These are phyloP conservation scores for Pezizomycotina sp. DNA, from an alignment of 2,329 filamentous ascomycete genomes.

Conservation along the genomic window DNA sequence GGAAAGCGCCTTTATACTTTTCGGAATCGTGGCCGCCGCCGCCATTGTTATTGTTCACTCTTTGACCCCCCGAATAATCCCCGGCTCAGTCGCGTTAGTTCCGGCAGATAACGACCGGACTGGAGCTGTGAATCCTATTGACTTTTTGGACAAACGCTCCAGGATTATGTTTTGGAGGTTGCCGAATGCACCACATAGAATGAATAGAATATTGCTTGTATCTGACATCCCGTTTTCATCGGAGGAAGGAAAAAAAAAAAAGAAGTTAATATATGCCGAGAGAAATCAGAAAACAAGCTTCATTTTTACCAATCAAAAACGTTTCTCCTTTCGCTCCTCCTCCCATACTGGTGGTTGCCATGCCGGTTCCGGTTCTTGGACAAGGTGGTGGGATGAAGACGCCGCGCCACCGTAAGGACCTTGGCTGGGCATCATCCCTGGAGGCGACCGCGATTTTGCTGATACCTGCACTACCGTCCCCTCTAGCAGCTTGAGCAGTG, in stretches of 20 bases:
- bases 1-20: too few species aligned
- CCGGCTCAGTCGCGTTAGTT: too few species aligned
- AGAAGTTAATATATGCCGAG: background rate
- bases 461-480: constrained; percentile 86
- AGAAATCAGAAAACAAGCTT: background rate
- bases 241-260: too few species aligned
- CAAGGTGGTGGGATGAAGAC: constrained; percentile 19
- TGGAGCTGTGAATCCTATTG: constrained; percentile 81
- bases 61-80: too few species aligned
- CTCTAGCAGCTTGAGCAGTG: constrained; percentile 86
- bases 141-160: constrained; percentile 67
- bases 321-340: constrained; percentile 22
- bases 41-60: too few species aligned
- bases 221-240: constrained; percentile 41
- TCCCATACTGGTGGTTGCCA: constrained; percentile 4
- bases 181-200: constrained; percentile 89
- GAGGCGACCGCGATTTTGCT: constrained; percentile 45
- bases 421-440: constrained; percentile 37
- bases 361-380: constrained; percentile 8
- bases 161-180: constrained; percentile 71
- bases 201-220: constrained; percentile 92
- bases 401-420: constrained; percentile 30
- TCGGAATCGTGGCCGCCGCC: too few species aligned
- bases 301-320: constrained; percentile 19
- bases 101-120: constrained; percentile 44